Percentiles rank a stretch among this genome's conserved stretches.
Conservation (phyloP, 148 eudicot species). For the Chenopodium quinoa region DNA sequence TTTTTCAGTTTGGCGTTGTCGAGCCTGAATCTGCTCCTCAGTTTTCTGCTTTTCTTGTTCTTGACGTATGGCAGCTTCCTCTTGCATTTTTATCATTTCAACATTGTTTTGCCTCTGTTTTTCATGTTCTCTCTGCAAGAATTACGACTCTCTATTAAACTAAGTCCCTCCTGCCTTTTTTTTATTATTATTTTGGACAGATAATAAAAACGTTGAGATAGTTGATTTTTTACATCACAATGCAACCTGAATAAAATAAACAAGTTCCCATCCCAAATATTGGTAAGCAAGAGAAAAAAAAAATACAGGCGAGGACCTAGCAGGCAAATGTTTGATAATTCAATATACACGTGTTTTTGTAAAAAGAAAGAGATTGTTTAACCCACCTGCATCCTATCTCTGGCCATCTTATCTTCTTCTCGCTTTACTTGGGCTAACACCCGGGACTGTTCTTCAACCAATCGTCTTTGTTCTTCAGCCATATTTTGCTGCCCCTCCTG, state of each 20-base stretch:
- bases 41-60: conserved; percentile 82
- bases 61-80: conserved; percentile 72
- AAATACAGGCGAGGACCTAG: not conserved
- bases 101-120: conserved; percentile 74
- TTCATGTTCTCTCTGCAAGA: conserved; percentile 81
- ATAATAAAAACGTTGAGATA: not conserved
- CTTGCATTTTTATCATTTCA: conserved; percentile 90
- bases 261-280: not conserved
- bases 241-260: not conserved
- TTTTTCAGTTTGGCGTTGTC: conserved; percentile 87
- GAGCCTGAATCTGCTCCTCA: conserved; percentile 94
- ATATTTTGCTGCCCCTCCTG: conserved; percentile 79
- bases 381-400: conserved; percentile 89
- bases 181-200: not conserved
- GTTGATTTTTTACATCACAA: not conserved
- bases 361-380: not conserved
- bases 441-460: conserved; percentile 78
- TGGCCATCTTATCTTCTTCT: conserved; percentile 86
- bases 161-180: not conserved
- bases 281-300: not conserved
- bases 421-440: conserved; percentile 84
- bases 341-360: not conserved
- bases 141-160: not conserved
- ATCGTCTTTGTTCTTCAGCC: conserved; percentile 87
- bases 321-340: not conserved